These are phyloP conservation scores for Poa pratensis DNA, from an alignment of 176 grass and related monocot genomes.

Conservation along the genomic window DNA sequence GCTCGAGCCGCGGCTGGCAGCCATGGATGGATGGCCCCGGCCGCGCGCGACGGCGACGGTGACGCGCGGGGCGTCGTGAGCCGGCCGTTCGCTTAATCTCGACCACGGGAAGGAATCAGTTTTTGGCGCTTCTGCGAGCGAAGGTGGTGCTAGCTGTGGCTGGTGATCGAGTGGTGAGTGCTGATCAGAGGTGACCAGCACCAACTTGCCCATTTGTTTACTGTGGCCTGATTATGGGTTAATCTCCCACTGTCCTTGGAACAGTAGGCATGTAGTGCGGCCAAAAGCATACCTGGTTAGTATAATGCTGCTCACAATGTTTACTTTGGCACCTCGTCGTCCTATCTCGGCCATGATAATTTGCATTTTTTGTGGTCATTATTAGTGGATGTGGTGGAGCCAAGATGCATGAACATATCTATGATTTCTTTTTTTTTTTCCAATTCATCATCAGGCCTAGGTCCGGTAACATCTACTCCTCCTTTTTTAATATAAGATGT, in stretches of 20 bases:
- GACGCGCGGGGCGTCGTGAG: not conserved
- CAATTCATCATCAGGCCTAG: too few species aligned
- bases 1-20: not conserved
- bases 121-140: not conserved
- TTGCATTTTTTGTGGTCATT: too few species aligned
- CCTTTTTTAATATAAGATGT: too few species aligned
- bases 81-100: not conserved
- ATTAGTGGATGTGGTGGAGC: too few species aligned
- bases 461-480: too few species aligned
- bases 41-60: not conserved
- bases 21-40: not conserved
- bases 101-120: not conserved
- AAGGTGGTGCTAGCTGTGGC: not conserved
- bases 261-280: not conserved
- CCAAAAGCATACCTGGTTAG: not conserved
- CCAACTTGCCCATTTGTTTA: not conserved
- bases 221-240: not conserved
- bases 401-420: too few species aligned
- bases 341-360: too few species aligned
- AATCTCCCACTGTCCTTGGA: constrained; percentile 31
- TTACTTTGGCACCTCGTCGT: too few species aligned
- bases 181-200: not conserved
- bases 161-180: not conserved
- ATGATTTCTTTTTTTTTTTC: too few species aligned
- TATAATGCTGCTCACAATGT: too few species aligned